These are phyloP conservation scores for Daphne laureola DNA, from an alignment of 441 rosid species.

Conservation along the genomic window DNA sequence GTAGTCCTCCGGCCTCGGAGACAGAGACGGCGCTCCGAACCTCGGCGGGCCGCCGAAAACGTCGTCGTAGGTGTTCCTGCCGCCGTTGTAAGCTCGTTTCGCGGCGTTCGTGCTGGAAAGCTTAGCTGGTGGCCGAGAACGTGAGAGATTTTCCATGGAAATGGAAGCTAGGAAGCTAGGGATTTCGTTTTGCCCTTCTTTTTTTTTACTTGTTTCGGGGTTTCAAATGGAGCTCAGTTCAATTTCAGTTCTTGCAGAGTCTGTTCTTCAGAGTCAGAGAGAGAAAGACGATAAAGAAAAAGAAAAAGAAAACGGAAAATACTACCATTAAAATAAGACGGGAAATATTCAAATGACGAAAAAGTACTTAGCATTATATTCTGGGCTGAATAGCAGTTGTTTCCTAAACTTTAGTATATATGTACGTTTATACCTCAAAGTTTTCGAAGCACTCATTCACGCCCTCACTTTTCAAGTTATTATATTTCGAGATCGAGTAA, in stretches of 20 bases:
- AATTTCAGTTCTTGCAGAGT: slow-evolving; percentile 20
- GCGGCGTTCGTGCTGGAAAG: slow-evolving; percentile 17
- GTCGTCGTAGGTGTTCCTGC: slow-evolving; percentile 55
- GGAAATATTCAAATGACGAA: slow-evolving; percentile 27
- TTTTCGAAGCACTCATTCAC: no score
- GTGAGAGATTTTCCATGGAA: slow-evolving; percentile 67
- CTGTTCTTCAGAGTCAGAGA: slow-evolving; percentile 22
- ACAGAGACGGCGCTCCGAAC: slow-evolving; percentile 48
- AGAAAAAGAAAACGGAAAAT: slow-evolving; percentile 6
- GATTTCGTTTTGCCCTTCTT: neutral
- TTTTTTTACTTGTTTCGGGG: slow-evolving; percentile 1
- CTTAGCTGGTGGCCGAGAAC: slow-evolving; percentile 50
- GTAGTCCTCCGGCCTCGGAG: slow-evolving; percentile 84
- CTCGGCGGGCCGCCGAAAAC: slow-evolving; percentile 65
- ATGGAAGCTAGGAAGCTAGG: slow-evolving; percentile 20
- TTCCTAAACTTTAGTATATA: no score
- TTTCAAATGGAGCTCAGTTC: slow-evolving; percentile 13
- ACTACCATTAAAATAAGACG: slow-evolving; percentile 7
- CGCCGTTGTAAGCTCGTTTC: slow-evolving; percentile 36
- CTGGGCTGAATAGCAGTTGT: no score
- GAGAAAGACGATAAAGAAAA: slow-evolving; percentile 20
- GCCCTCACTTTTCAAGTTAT: no score
- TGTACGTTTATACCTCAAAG: no score
- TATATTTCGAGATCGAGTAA: no score
- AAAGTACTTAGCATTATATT: slow-evolving; percentile 10